Evolutionary conservation across 768 basidiomycete genomes (phyloP).

Genomic region (Hygrophorus russula): DNA sequence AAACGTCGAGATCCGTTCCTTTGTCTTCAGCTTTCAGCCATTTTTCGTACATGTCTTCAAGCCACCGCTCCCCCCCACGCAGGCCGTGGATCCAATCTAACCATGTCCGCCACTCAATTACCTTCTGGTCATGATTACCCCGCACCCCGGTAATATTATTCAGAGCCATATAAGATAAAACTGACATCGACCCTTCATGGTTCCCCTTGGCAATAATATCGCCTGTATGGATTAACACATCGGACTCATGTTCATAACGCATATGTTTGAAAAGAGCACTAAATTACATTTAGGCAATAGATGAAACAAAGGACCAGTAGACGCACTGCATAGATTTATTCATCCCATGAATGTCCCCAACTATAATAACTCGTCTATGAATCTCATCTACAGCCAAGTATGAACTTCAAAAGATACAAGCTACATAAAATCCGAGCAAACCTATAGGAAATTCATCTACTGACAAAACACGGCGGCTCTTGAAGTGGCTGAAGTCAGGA

Average conservation of each 20-base stretch:
- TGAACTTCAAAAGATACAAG: not conserved
- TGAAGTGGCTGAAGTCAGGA: constrained; percentile 50
- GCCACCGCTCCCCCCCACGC: constrained; percentile 42
- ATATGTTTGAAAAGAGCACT: constrained; percentile 57
- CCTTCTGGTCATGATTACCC: constrained; percentile 89
- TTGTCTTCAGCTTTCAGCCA: constrained; percentile 27
- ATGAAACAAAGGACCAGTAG: constrained; percentile 1
- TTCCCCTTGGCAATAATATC: constrained; percentile 71
- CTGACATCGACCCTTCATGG: constrained; percentile 44
- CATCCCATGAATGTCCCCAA: constrained; percentile 91
- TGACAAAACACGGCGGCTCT: constrained; percentile 28
- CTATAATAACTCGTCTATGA: constrained; percentile 49
- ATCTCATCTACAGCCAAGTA: constrained; percentile 29
- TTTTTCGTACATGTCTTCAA: constrained; percentile 32
- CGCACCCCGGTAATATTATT: constrained; percentile 70
- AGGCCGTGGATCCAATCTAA: constrained; percentile 59
- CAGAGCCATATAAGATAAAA: constrained; percentile 53
- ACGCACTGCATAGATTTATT: constrained; percentile 53
- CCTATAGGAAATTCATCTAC: constrained; percentile 43
- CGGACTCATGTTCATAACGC: constrained; percentile 45
- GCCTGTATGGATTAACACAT: constrained; percentile 73
- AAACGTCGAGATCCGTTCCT: constrained; percentile 26
- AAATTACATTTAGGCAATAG: not conserved
- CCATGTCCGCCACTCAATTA: constrained; percentile 87
- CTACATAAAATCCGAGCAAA: constrained; percentile 13